Evolutionary conservation across 805 yeast species (phyloP).

Genomic region (Starmerella potacharoeniae): DNA sequence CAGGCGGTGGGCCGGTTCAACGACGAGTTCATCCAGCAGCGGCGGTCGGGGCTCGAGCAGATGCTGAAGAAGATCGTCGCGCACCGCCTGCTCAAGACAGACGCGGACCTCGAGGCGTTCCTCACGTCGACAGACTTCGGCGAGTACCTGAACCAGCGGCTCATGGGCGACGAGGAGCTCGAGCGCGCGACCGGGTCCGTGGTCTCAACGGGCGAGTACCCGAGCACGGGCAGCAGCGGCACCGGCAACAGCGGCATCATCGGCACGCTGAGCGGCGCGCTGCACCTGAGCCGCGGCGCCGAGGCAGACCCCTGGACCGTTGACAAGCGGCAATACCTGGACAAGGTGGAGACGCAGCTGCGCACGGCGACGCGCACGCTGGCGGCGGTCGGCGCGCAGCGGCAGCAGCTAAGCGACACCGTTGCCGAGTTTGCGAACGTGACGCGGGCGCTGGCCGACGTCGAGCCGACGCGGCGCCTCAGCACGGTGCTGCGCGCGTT

Average conservation of each 20-base stretch:
- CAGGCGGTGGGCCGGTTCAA: constrained; percentile 88
- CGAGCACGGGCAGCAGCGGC: neutral
- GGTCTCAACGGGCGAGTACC: neutral
- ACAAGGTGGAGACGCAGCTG: constrained; percentile 61
- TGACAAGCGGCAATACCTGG: constrained; percentile 57
- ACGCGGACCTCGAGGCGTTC: constrained; percentile 67
- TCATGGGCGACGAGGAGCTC: constrained; percentile 41
- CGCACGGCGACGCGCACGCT: constrained; percentile 57
- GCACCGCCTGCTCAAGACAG: constrained; percentile 48
- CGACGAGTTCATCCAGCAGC: constrained; percentile 75
- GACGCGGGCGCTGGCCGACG: constrained; percentile 50
- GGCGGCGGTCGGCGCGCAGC: constrained; percentile 61
- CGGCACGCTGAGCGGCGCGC: constrained; percentile 17
- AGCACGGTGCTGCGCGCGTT: constrained; percentile 57
- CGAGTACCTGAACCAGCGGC: constrained; percentile 46
- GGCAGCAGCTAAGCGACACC: constrained; percentile 59
- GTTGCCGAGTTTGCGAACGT: constrained; percentile 54
- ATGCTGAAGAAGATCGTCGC: constrained; percentile 69
- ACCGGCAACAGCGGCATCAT: constrained; percentile 12
- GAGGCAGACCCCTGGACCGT: constrained; percentile 74
- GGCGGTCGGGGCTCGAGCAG: constrained; percentile 71
- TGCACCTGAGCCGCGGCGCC: constrained; percentile 29
- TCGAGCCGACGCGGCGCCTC: constrained; percentile 61
- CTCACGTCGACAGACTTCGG: constrained; percentile 61
- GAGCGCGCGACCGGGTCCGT: constrained; percentile 12